Conservation (phyloP, 1,284 basidiomycete species). For the Agaricales sp. region DNA sequence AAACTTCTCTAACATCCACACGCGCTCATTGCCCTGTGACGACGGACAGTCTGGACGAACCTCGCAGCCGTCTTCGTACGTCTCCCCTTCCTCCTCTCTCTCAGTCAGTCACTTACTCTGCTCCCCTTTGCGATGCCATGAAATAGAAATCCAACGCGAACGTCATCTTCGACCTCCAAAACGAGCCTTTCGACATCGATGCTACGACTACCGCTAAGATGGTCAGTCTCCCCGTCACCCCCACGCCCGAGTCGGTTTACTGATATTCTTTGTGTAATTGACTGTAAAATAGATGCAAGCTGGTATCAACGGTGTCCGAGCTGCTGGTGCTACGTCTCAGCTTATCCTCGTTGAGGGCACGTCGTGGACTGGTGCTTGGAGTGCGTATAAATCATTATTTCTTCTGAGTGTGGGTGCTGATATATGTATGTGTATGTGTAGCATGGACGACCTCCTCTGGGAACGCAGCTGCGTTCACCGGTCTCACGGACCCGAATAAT, state of each 20-base stretch:
- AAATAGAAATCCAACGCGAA: conserved; percentile 35
- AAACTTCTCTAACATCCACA: too few species aligned
- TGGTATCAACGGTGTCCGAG: conserved; percentile 49
- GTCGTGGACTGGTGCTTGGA: conserved; percentile 22
- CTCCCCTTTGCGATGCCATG: not conserved
- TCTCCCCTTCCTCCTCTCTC: conserved; percentile 6
- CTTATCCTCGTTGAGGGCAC: conserved; percentile 36
- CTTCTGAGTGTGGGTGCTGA: not conserved
- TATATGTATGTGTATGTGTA: conserved; percentile 9
- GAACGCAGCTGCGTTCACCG: conserved; percentile 40
- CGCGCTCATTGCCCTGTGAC: too few species aligned
- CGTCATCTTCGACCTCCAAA: conserved; percentile 56
- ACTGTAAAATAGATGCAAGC: conserved; percentile 38
- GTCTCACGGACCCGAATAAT: conserved; percentile 48
- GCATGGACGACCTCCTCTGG: conserved; percentile 41
- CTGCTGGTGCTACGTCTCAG: conserved; percentile 28
- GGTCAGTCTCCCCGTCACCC: conserved; percentile 18
- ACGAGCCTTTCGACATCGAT: conserved; percentile 48
- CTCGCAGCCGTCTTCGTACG: conserved; percentile 42
- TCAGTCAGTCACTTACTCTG: conserved; percentile 1
- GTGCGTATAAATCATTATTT: conserved; percentile 4
- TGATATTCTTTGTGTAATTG: conserved; percentile 4
- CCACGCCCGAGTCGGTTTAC: not conserved
- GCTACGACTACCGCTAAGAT: conserved; percentile 35
- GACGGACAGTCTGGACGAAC: conserved; percentile 43